A percentile compares a stretch with the other conserved stretches of the same genome.
These are phyloP conservation scores for Reutealis trisperma DNA, from an alignment of 345 rosid species.

Conservation along the genomic window DNA sequence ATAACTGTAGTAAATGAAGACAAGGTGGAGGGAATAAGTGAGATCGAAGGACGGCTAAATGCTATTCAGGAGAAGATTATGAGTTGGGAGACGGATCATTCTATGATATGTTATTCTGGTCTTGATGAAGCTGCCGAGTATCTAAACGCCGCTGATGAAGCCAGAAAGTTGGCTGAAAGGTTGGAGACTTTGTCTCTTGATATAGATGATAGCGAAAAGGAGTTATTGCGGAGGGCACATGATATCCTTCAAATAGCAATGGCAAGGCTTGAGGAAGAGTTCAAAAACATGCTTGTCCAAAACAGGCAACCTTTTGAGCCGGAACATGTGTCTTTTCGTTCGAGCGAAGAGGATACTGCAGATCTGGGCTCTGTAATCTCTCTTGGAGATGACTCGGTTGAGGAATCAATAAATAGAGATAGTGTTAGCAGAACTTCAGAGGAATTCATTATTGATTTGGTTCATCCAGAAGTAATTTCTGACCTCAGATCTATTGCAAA, in stretches of 20 bases:
- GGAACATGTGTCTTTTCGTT: conserved; percentile 63
- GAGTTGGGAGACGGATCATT: conserved; percentile 66
- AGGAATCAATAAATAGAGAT: conserved; percentile 53
- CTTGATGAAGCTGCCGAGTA: conserved; percentile 51
- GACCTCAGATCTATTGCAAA: conserved; percentile 72
- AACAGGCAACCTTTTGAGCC: conserved; percentile 69
- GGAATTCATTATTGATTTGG: conserved; percentile 64
- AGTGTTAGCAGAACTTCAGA: conserved; percentile 55
- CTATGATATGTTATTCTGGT: conserved; percentile 76
- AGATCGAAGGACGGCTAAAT: conserved; percentile 50
- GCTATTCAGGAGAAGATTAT: conserved; percentile 62
- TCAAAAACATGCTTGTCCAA: conserved; percentile 66
- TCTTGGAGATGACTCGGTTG: conserved; percentile 63
- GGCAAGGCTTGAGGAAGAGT: conserved; percentile 89
- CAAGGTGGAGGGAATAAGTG: conserved; percentile 33
- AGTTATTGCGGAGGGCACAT: conserved; percentile 57
- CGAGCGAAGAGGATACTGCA: conserved; percentile 56
- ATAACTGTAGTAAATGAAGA: conserved; percentile 27
- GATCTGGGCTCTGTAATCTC: conserved; percentile 59
- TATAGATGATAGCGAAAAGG: conserved; percentile 37
- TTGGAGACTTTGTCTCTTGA: conserved; percentile 42
- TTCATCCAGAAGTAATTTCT: conserved; percentile 57
- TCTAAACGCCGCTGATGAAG: conserved; percentile 59
- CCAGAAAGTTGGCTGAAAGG: conserved; percentile 50
- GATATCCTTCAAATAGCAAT: conserved; percentile 81